These are phyloP conservation scores for Pseudocercospora crystallina DNA, from an alignment of 2,329 filamentous ascomycete species.

Conservation along the genomic window DNA sequence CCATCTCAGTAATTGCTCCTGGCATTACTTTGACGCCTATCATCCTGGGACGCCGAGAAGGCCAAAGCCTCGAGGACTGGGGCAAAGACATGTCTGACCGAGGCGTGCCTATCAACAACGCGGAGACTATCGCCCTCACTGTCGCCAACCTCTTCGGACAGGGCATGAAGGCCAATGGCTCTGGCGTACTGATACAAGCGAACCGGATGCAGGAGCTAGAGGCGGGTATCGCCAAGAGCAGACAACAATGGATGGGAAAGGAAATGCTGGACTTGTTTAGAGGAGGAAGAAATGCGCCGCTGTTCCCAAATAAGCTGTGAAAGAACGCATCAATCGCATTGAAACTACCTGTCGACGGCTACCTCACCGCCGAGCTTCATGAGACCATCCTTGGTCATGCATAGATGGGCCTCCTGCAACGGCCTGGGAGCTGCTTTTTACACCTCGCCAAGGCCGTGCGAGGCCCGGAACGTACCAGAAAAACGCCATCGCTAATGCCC, in stretches of 20 bases:
- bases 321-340: constrained; percentile 1
- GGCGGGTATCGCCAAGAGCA: constrained; percentile 45
- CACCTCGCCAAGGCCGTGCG: neutral
- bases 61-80: constrained; percentile 40
- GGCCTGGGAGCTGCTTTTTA: neutral
- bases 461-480: neutral
- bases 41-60: constrained; percentile 36
- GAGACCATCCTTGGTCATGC: neutral
- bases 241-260: constrained; percentile 50
- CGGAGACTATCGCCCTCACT: constrained; percentile 44
- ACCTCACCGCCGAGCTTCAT: no score
- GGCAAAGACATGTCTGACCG: constrained; percentile 44
- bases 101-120: constrained; percentile 51
- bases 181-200: constrained; percentile 48
- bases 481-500: neutral
- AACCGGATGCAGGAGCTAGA: constrained; percentile 43
- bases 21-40: constrained; percentile 52
- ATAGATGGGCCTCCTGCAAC: neutral
- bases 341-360: neutral
- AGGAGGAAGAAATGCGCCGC: constrained; percentile 41
- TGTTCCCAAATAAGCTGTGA: constrained; percentile 35
- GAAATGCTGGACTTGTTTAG: constrained; percentile 53
- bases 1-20: constrained; percentile 49
- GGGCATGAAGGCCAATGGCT: constrained; percentile 46
- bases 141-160: constrained; percentile 48